phyloP scores from a whole-genome alignment of 2,329 filamentous ascomycete genomes.

The Penicillium psychrosexuale region DNA sequence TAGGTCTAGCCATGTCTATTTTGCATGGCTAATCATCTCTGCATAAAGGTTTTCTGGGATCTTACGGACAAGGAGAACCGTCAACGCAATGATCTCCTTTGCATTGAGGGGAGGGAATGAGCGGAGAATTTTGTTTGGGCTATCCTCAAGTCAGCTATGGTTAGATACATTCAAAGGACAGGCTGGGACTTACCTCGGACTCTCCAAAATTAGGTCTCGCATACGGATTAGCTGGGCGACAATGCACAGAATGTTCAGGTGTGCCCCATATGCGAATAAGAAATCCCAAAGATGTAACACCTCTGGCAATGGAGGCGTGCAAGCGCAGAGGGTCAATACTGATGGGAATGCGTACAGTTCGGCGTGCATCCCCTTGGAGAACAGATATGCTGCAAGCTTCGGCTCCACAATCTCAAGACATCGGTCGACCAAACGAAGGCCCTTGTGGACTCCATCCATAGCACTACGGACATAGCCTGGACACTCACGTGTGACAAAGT shows the following conservation, averaged over 20 bases:
- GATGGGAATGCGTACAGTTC: slow-evolving; percentile 96
- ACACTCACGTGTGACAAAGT: slow-evolving; percentile 80
- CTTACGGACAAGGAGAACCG: slow-evolving; percentile 81
- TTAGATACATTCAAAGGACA: neutral
- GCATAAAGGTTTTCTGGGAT: slow-evolving; percentile 88
- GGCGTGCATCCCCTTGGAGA: slow-evolving; percentile 81
- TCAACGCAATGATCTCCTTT: slow-evolving; percentile 77
- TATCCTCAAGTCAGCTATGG: slow-evolving; percentile 40
- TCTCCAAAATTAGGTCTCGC: slow-evolving; percentile 76
- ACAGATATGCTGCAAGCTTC: slow-evolving; percentile 78
- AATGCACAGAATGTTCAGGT: slow-evolving; percentile 93
- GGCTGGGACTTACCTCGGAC: slow-evolving; percentile 63
- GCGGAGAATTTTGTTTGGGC: slow-evolving; percentile 87
- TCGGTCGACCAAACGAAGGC: slow-evolving; percentile 85
- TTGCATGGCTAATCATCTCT: slow-evolving; percentile 84
- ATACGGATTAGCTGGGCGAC: slow-evolving; percentile 91
- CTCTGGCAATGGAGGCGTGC: slow-evolving; percentile 90
- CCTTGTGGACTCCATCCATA: slow-evolving; percentile 95
- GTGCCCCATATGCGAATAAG: slow-evolving; percentile 89
- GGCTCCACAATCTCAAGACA: slow-evolving; percentile 88
- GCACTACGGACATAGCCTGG: slow-evolving; percentile 92
- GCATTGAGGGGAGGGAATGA: slow-evolving; percentile 82
- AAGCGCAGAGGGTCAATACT: slow-evolving; percentile 90
- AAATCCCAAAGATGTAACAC: slow-evolving; percentile 96
- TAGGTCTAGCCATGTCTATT: slow-evolving; percentile 23